phyloP scores from a whole-genome alignment of 2,329 filamentous ascomycete species.

The Aspergillus glaucus region DNA sequence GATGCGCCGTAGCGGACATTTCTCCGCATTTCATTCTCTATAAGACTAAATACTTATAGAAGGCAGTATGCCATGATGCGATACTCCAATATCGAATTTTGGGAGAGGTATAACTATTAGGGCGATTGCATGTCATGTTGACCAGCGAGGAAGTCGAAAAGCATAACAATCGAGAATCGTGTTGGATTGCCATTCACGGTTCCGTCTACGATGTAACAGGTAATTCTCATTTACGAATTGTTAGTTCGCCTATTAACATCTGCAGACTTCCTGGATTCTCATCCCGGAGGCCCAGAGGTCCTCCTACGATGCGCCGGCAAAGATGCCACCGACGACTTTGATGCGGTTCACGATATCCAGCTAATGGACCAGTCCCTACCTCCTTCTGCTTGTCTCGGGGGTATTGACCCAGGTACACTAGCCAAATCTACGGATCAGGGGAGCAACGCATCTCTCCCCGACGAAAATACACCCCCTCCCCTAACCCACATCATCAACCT shows the following conservation, averaged over 20 bases:
- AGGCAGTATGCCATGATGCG: neutral
- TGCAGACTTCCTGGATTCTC: conserved; percentile 24
- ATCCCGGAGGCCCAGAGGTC: conserved; percentile 28
- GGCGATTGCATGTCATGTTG: conserved; percentile 22
- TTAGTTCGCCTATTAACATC: neutral
- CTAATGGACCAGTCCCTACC: conserved; percentile 25
- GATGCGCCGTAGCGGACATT: too few species aligned
- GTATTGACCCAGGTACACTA: conserved; percentile 14
- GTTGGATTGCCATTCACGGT: conserved; percentile 48
- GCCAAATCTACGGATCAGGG: neutral
- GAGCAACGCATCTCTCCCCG: neutral
- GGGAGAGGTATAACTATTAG: neutral
- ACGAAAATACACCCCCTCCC: conserved; percentile 14
- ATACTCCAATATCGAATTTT: neutral
- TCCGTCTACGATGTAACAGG: conserved; percentile 48
- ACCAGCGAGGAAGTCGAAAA: conserved; percentile 46
- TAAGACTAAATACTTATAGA: neutral
- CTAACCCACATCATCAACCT: conserved; percentile 30
- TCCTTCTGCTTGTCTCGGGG: conserved; percentile 16
- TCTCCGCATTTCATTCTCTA: too few species aligned
- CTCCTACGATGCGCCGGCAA: conserved; percentile 29
- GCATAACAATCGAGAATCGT: conserved; percentile 43
- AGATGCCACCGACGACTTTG: conserved; percentile 31
- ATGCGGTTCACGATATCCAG: conserved; percentile 27
- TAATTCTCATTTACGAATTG: conserved; percentile 1